Conservation (phyloP, 1,284 basidiomycete genomes). For the Grifola frondosa region DNA sequence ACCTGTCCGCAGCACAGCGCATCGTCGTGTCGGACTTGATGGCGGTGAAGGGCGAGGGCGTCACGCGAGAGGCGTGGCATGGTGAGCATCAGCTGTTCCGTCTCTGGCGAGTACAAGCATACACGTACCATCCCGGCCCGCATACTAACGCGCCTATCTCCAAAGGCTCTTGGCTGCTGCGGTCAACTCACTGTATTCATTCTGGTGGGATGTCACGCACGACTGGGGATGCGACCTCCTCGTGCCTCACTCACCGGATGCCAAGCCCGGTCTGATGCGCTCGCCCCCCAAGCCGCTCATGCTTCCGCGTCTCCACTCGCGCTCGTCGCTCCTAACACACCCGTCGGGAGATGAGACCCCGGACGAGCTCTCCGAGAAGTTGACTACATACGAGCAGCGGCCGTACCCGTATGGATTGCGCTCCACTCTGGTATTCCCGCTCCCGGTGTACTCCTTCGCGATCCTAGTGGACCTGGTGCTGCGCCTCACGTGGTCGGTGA, state of each 20-base stretch:
- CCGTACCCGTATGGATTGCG: conserved; percentile 72
- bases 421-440: conserved; percentile 69
- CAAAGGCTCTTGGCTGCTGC: conserved; percentile 83
- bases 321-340: conserved; percentile 19
- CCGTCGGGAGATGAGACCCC: conserved; percentile 24
- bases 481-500: conserved; percentile 94
- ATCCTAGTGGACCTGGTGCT: conserved; percentile 87
- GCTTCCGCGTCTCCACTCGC: conserved; percentile 46
- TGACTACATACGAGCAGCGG: conserved; percentile 25
- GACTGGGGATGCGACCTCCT: conserved; percentile 95
- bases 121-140: neutral
- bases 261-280: conserved; percentile 20
- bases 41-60: conserved; percentile 45
- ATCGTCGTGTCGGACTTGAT: conserved; percentile 60
- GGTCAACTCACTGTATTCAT: conserved; percentile 92
- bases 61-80: conserved; percentile 59
- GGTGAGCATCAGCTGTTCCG: conserved; percentile 79
- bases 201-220: conserved; percentile 99
- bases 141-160: neutral
- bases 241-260: conserved; percentile 34
- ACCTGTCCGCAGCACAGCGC: conserved; percentile 85
- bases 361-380: conserved; percentile 16
- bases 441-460: conserved; percentile 84
- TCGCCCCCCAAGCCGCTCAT: conserved; percentile 41
- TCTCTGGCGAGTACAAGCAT: conserved; percentile 62